A percentile compares a stretch with the other conserved stretches of the same genome.
phyloP scores from a whole-genome alignment of 176 grass and related monocot species.

The Panicum miliaceum region DNA sequence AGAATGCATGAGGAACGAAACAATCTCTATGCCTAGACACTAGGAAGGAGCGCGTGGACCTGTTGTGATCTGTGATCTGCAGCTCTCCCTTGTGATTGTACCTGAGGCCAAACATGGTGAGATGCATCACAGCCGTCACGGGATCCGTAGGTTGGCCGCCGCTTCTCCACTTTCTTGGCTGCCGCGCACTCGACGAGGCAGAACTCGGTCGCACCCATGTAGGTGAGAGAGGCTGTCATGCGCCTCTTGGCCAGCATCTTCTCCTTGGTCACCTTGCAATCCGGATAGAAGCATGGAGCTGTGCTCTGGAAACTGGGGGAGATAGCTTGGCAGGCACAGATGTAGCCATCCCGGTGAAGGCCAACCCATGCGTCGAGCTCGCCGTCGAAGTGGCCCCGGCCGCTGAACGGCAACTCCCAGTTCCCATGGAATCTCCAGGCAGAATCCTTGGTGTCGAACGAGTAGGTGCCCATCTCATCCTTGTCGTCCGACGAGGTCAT shows the following conservation, averaged over 20 bases:
- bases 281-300: no score
- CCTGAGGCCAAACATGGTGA: conserved; percentile 14
- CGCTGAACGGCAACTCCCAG: not conserved
- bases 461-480: not conserved
- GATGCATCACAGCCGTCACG: not conserved
- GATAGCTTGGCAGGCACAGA: not conserved
- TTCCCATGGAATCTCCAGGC: not conserved
- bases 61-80: not conserved
- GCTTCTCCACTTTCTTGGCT: not conserved
- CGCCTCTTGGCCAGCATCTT: not conserved
- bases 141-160: no score
- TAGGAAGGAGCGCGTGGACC: not conserved
- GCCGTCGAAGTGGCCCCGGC: not conserved
- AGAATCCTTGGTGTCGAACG: not conserved
- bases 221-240: not conserved
- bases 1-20: no score
- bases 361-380: conserved; percentile 17
- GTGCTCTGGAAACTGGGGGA: not conserved
- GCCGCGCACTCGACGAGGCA: not conserved
- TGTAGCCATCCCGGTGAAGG: not conserved
- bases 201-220: not conserved
- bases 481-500: not conserved
- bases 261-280: not conserved
- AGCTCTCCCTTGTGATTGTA: not conserved
- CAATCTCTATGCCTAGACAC: no score